Evolutionary conservation across 2,329 filamentous ascomycete species (phyloP).

Genomic region (Endoconidiophora polonica): DNA sequence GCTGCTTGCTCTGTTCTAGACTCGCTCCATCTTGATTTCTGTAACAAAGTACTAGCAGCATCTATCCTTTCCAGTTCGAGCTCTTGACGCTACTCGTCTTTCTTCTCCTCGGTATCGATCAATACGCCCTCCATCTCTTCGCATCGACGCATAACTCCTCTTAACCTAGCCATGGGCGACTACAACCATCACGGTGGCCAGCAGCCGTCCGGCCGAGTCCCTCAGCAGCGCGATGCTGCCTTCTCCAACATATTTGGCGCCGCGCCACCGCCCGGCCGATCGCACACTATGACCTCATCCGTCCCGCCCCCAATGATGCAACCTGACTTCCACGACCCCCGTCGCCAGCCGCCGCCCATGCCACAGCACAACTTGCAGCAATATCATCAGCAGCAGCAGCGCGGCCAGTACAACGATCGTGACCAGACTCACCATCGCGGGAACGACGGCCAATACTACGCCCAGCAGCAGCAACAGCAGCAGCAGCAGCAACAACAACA

Average conservation of each 20-base stretch:
- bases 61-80: not conserved
- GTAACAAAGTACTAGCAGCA: too few species aligned
- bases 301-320: constrained; percentile 36
- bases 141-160: not conserved
- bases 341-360: constrained; percentile 20
- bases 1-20: not conserved
- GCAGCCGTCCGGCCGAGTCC: constrained; percentile 31
- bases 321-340: constrained; percentile 28
- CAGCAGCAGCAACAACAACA: constrained; percentile 9
- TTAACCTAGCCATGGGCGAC: constrained; percentile 33
- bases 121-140: not conserved
- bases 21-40: not conserved
- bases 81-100: not conserved
- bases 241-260: constrained; percentile 93
- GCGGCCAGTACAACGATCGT: constrained; percentile 3
- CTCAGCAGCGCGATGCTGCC: constrained; percentile 70
- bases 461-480: constrained; percentile 7
- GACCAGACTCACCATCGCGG: constrained; percentile 2
- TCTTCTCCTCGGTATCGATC: not conserved
- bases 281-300: constrained; percentile 86
- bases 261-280: constrained; percentile 70
- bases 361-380: constrained; percentile 22
- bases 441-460: not conserved
- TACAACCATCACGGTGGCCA: constrained; percentile 37
- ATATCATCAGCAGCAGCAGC: constrained; percentile 22